These are phyloP conservation scores for Nannochloropsis oceanica DNA, from an alignment of 108 stramenopile species.

Conservation along the genomic window DNA sequence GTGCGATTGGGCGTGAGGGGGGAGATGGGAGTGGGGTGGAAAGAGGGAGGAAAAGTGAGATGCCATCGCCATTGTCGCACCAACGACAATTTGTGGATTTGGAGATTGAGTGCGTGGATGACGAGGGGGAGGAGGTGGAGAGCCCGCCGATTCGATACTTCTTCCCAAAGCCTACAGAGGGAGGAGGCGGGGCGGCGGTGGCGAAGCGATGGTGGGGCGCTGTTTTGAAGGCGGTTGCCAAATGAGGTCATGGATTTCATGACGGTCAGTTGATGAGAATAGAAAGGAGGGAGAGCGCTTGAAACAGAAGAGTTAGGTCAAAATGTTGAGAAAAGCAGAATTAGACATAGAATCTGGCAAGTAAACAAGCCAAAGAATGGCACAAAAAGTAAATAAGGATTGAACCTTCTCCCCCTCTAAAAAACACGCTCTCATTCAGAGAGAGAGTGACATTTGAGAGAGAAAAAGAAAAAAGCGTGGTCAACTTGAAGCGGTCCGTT, in stretches of 20 bases:
- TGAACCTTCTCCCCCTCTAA: too few relatives aligned
- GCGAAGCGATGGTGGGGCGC: background rate
- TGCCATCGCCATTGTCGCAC: background rate
- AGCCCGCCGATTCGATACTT: background rate
- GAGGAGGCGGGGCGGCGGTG: background rate
- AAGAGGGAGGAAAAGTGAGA: background rate
- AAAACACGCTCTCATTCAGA: too few relatives aligned
- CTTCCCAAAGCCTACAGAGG: background rate
- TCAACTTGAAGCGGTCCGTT: too few relatives aligned
- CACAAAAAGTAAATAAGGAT: too few relatives aligned
- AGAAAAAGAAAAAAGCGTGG: too few relatives aligned
- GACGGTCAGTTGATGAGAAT: too few relatives aligned
- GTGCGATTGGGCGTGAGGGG: background rate
- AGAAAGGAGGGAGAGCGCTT: too few relatives aligned
- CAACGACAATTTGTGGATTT: constrained; percentile 17
- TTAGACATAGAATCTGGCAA: too few relatives aligned
- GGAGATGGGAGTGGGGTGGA: background rate
- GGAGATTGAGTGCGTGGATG: constrained; percentile 20
- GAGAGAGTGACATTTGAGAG: too few relatives aligned
- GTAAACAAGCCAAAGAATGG: too few relatives aligned
- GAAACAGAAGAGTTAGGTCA: too few relatives aligned
- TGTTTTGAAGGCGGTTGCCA: background rate
- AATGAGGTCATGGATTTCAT: background rate
- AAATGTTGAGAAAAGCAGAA: too few relatives aligned
- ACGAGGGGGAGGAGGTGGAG: constrained; percentile 21